phyloP scores from a whole-genome alignment of 108 stramenopile genomes.

The Cylindrotheca fusiformis region DNA sequence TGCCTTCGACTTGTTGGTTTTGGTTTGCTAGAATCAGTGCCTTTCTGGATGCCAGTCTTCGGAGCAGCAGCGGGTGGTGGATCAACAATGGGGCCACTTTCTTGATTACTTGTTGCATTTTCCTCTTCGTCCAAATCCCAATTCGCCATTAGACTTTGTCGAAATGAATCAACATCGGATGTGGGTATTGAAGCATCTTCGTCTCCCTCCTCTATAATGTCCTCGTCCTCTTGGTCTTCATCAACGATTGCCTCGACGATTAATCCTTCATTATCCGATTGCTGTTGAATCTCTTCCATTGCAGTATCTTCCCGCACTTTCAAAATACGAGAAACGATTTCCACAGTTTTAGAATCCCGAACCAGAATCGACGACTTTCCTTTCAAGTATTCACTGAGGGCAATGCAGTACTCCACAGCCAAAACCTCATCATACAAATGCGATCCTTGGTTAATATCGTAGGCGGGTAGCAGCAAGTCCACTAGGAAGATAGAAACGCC shows the following conservation, averaged over 20 bases:
- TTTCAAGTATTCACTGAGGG: conserved; percentile 21
- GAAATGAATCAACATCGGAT: conserved; percentile 36
- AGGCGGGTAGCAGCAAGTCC: conserved; percentile 38
- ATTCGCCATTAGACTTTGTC: conserved; percentile 32
- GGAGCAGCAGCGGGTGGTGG: not conserved
- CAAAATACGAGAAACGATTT: conserved; percentile 22
- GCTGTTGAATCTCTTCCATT: not conserved
- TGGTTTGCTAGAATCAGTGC: not conserved
- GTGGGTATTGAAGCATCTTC: conserved; percentile 10
- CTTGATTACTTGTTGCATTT: not conserved
- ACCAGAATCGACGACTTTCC: conserved; percentile 30
- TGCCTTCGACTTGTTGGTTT: not conserved
- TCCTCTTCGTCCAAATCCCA: conserved; percentile 27
- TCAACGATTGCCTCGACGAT: conserved; percentile 2
- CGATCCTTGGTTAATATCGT: conserved; percentile 41
- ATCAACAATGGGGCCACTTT: not conserved
- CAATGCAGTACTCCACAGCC: conserved; percentile 42
- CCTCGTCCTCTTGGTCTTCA: conserved; percentile 19
- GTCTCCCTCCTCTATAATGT: conserved; percentile 9
- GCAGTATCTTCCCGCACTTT: conserved; percentile 10
- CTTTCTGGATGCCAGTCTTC: not conserved
- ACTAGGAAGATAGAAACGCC: conserved; percentile 21
- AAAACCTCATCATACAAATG: conserved; percentile 47
- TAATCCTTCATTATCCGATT: conserved; percentile 6
- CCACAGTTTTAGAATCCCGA: conserved; percentile 23